Conservation (phyloP, 192 early-diverging fungal genomes). For the Diversispora epigaea region DNA sequence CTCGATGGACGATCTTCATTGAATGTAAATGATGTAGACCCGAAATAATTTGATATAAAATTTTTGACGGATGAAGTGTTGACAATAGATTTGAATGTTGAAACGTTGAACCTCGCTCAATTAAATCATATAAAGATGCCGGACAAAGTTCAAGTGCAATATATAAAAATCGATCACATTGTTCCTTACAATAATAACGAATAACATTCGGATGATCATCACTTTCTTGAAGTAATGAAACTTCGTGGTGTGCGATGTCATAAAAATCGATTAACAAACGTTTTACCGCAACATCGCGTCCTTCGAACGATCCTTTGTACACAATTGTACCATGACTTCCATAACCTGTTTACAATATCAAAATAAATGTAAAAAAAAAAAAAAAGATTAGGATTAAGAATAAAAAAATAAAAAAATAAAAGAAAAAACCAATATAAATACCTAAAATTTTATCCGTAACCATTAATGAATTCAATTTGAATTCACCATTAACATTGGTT, state of each 20-base stretch:
- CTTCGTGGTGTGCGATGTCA: slow-evolving; percentile 93
- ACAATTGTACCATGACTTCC: slow-evolving; percentile 98
- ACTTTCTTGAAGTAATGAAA: slow-evolving; percentile 86
- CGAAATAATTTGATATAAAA: slow-evolving; percentile 80
- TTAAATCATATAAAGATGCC: slow-evolving; percentile 83
- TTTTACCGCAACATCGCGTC: slow-evolving; percentile 90
- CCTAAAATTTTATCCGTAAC: slow-evolving; percentile 57
- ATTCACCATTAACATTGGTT: slow-evolving; percentile 35
- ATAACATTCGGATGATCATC: slow-evolving; percentile 96
- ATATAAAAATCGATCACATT: slow-evolving; percentile 88
- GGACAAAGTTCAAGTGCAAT: slow-evolving; percentile 96
- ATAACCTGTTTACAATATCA: slow-evolving; percentile 58
- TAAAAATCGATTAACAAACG: slow-evolving; percentile 93
- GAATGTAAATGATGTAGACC: slow-evolving; percentile 89
- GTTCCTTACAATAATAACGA: slow-evolving; percentile 91
- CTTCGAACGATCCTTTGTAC: slow-evolving; percentile 90
- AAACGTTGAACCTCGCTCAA: slow-evolving; percentile 58
- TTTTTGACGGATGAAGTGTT: slow-evolving; percentile 60
- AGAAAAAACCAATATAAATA: not conserved
- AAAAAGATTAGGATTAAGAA: not conserved
- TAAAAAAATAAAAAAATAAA: not conserved
- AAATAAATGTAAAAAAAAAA: not conserved
- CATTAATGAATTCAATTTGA: slow-evolving; percentile 51
- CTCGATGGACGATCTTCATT: slow-evolving; percentile 95
- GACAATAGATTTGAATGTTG: slow-evolving; percentile 48